A percentile compares a stretch with the other conserved stretches of the same genome.
These are phyloP conservation scores for Tuber aestivum DNA, from an alignment of 495 filamentous ascomycete species.

Conservation along the genomic window DNA sequence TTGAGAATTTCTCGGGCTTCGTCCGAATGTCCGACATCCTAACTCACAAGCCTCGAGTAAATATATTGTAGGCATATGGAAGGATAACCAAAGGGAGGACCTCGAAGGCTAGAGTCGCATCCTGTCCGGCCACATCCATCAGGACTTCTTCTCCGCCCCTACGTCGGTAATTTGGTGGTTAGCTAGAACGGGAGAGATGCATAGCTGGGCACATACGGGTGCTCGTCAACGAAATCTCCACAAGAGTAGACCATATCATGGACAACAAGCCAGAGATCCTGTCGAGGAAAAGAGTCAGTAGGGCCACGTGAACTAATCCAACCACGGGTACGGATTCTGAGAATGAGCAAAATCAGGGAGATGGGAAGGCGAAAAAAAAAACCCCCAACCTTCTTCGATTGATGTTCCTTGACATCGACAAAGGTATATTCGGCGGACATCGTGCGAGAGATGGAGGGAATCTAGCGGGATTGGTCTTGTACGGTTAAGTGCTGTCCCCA, in stretches of 20 bases:
- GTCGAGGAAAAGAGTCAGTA: background rate
- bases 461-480: constrained; percentile 22
- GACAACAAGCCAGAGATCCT: constrained; percentile 80
- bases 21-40: constrained; percentile 97
- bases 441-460: constrained; percentile 25
- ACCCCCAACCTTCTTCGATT: constrained; percentile 65
- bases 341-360: background rate
- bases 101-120: constrained; percentile 96
- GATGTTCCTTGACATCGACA: constrained; percentile 83
- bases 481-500: constrained; percentile 4
- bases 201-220: constrained; percentile 70
- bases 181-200: constrained; percentile 5
- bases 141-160: constrained; percentile 98
- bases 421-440: constrained; percentile 53
- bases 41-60: constrained; percentile 18
- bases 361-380: background rate
- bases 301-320: constrained; percentile 4
- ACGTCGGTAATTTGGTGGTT: constrained; percentile 2
- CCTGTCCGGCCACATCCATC: constrained; percentile 90
- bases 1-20: constrained; percentile 93
- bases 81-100: constrained; percentile 10
- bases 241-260: constrained; percentile 95
- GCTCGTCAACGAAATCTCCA: constrained; percentile 89
- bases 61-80: constrained; percentile 5
- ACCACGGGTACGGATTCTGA: background rate